Percentiles rank a stretch among this genome's conserved stretches.
Conservation (phyloP, 768 basidiomycete genomes). For the Leccinum olivaceopallidum region DNA sequence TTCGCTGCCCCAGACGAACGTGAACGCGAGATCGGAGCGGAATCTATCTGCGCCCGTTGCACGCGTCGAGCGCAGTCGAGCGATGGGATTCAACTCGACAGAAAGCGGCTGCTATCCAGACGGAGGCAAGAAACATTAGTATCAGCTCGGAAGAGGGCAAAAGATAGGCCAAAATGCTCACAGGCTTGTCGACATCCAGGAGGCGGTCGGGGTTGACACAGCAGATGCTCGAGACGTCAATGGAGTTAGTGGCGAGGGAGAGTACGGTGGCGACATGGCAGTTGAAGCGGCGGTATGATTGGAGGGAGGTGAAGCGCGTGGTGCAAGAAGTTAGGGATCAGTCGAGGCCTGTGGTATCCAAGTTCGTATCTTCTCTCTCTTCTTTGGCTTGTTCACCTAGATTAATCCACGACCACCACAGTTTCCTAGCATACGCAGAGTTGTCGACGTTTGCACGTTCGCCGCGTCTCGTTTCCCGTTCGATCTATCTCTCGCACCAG, state of each 20-base stretch:
- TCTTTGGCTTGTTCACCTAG: not conserved
- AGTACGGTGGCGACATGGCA: constrained; percentile 64
- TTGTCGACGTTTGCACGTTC: constrained; percentile 71
- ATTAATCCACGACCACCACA: not conserved
- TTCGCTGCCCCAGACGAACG: constrained; percentile 45
- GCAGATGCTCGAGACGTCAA: constrained; percentile 36
- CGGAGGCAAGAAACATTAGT: not conserved
- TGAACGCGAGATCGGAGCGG: constrained; percentile 51
- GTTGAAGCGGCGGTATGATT: constrained; percentile 50
- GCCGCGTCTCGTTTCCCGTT: constrained; percentile 59
- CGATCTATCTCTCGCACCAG: constrained; percentile 84
- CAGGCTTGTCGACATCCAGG: constrained; percentile 38
- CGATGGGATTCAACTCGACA: constrained; percentile 56
- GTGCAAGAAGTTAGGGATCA: constrained; percentile 8
- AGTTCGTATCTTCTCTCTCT: constrained; percentile 9
- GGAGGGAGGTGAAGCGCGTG: constrained; percentile 50
- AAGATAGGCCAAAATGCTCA: constrained; percentile 24
- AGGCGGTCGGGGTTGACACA: constrained; percentile 36
- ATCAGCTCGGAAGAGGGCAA: not conserved
- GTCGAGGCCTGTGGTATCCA: constrained; percentile 10
- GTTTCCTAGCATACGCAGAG: constrained; percentile 76
- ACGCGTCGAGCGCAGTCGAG: constrained; percentile 47
- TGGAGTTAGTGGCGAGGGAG: constrained; percentile 40
- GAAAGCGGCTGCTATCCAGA: constrained; percentile 47
- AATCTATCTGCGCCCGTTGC: constrained; percentile 29